Evolutionary conservation across 768 basidiomycete species (phyloP).

Genomic region (Mycena galopus): DNA sequence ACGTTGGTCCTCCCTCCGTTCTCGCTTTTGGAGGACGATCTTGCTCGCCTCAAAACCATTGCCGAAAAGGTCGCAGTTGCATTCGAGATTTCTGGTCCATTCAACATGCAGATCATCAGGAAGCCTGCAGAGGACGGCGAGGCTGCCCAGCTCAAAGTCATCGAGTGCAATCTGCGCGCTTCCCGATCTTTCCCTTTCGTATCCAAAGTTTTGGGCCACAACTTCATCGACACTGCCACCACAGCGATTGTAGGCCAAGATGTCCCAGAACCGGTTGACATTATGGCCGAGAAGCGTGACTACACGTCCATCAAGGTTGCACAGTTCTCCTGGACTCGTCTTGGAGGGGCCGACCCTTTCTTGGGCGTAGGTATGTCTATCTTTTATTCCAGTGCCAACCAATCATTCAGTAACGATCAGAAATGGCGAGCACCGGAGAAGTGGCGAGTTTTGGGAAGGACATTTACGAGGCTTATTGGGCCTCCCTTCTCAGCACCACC

Average conservation of each 20-base stretch:
- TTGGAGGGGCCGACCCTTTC: slow-evolving; percentile 97
- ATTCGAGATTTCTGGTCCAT: slow-evolving; percentile 97
- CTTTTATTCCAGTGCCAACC: neutral
- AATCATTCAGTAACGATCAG: slow-evolving; percentile 52
- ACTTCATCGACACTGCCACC: slow-evolving; percentile 96
- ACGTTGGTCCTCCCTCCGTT: slow-evolving; percentile 97
- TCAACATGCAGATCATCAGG: slow-evolving; percentile 99
- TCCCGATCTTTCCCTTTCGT: slow-evolving; percentile 99
- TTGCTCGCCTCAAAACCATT: slow-evolving; percentile 91
- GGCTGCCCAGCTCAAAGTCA: slow-evolving; percentile 89
- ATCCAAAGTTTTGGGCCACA: slow-evolving; percentile 96
- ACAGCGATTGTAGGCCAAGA: slow-evolving; percentile 87
- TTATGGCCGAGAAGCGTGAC: slow-evolving; percentile 90
- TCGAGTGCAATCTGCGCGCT: slow-evolving; percentile 98
- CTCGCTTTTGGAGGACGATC: slow-evolving; percentile 79
- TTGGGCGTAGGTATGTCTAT: slow-evolving; percentile 85
- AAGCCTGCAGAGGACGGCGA: slow-evolving; percentile 68
- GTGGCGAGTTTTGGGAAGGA: slow-evolving; percentile 96
- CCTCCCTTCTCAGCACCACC: slow-evolving; percentile 92
- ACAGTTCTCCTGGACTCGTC: slow-evolving; percentile 97
- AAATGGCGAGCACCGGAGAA: slow-evolving; percentile 99
- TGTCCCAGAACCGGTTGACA: slow-evolving; percentile 91
- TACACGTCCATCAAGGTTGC: slow-evolving; percentile 98
- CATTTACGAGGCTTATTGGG: slow-evolving; percentile 96
- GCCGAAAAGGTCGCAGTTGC: slow-evolving; percentile 95